Base-by-base conservation (phyloP, 768 basidiomycete species). In the Flagelloscypha sp. region DNA sequence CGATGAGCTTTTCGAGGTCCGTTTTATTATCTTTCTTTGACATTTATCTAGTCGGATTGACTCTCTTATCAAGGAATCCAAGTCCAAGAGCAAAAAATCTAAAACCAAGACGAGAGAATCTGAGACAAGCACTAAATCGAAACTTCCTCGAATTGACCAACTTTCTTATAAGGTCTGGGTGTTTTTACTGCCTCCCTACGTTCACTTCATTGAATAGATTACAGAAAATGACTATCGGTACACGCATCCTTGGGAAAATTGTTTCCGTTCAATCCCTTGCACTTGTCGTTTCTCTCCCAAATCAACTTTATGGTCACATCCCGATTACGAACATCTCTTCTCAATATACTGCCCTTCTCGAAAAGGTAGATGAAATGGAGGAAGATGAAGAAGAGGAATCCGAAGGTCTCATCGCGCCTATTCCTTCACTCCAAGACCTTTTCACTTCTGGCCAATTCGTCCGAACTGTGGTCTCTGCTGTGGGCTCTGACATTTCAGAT, bases 251-350 rank as follows among this genome's bases (percentile, higher is more conserved):
- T 23, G 82, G 79, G n/a, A 84, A 90, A 61, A 72, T 99, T 34
- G 70, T 87, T 46, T 73, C 83, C 18, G 73, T 98, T 35, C 77
- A 88, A 42, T 86, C 93, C 8, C 76, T 99, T 23, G 84, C 88
- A 29, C 71, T 99, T 40, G 72, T 98, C 39, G 66, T 98, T 19
- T 97, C 94, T 12, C 69, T 99, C n/a, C 94, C 95, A 12, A 87
- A 93, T 48, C 93, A 97, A 59, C 76, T 99, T 24, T 74, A 86
- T 46, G 95, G 76, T 7, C 90, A 99, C 58, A 70, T 98, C 22
- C 93, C 94, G 16, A 88, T 99, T 44, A 98, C 93, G 25, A 81
- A 92, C 56, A 72, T 98, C 39, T 86, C 90, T 10, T 59, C 73
- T 21, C 80, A 85, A 49, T 68, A 90, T 40, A 97, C 90, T 6